phyloP scores from a whole-genome alignment of 2,329 filamentous ascomycete genomes.

The Trematosphaeria pertusa region DNA sequence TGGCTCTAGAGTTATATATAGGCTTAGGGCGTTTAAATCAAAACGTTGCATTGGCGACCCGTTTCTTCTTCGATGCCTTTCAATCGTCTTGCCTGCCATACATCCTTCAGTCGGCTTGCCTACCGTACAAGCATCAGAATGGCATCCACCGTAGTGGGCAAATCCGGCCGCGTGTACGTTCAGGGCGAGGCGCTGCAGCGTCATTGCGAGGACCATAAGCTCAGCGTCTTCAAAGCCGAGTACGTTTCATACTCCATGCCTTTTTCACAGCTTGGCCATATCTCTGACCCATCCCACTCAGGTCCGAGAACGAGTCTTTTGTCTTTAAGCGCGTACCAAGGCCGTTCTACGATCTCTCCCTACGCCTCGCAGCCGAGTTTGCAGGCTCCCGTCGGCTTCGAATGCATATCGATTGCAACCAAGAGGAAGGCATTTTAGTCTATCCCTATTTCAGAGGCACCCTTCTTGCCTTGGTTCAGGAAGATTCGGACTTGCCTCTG shows the following conservation, averaged over 20 bases:
- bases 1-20: no score
- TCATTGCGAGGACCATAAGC: slow-evolving; percentile 31
- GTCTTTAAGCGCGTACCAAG: slow-evolving; percentile 43
- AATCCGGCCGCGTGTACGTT: slow-evolving; percentile 48
- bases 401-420: slow-evolving; percentile 46
- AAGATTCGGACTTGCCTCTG: slow-evolving; percentile 38
- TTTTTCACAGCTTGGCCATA: slow-evolving; percentile 16
- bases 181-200: slow-evolving; percentile 39
- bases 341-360: slow-evolving; percentile 41
- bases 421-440: slow-evolving; percentile 42
- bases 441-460: slow-evolving; percentile 46
- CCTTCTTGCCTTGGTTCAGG: slow-evolving; percentile 43
- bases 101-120: slow-evolving; percentile 18
- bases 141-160: slow-evolving; percentile 42
- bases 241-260: slow-evolving; percentile 32
- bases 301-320: slow-evolving; percentile 40
- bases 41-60: no score
- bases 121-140: slow-evolving; percentile 38
- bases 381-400: slow-evolving; percentile 40
- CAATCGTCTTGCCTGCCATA: slow-evolving; percentile 20
- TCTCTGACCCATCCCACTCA: slow-evolving; percentile 26
- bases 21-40: no score
- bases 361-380: slow-evolving; percentile 43
- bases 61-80: slow-evolving; percentile 25
- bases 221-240: slow-evolving; percentile 46